Percentiles rank a stretch among this genome's conserved stretches.
Evolutionary conservation across 2,329 filamentous ascomycete species (phyloP).

Genomic region (Ampelomyces quisqualis): DNA sequence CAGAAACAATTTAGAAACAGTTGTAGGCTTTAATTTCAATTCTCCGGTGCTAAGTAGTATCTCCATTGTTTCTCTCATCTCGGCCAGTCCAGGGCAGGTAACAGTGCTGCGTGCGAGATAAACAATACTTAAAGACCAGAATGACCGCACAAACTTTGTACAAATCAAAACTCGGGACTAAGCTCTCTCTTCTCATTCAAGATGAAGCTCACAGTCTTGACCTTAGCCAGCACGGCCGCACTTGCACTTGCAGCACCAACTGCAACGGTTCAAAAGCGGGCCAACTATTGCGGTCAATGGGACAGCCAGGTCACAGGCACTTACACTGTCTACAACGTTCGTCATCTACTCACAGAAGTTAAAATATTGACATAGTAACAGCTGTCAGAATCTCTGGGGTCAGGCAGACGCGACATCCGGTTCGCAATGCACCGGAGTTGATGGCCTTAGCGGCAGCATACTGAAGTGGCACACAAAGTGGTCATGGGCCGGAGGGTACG

Average conservation of each 20-base stretch:
- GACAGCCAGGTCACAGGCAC: constrained; percentile 26
- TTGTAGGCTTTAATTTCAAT: no score
- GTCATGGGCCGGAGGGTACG: constrained; percentile 47
- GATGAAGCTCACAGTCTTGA: constrained; percentile 35
- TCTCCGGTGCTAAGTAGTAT: no score
- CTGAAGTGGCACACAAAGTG: constrained; percentile 50
- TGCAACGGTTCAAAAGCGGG: constrained; percentile 31
- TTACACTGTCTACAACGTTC: constrained; percentile 39
- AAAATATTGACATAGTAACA: background rate
- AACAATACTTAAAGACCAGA: no score
- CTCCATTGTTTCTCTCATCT: no score
- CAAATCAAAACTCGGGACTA: no score
- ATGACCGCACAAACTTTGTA: no score
- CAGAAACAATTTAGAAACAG: no score
- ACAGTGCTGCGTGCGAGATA: no score
- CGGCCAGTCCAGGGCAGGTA: no score
- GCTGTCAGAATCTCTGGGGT: constrained; percentile 48
- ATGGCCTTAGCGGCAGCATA: constrained; percentile 40
- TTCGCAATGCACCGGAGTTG: constrained; percentile 50
- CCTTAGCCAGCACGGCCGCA: constrained; percentile 30
- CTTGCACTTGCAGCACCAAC: constrained; percentile 33
- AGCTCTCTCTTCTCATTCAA: constrained; percentile 1
- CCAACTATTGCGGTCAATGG: constrained; percentile 40
- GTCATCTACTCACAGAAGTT: background rate
- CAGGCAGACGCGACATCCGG: constrained; percentile 44